These are phyloP conservation scores for Leptodermis oblonga DNA, from an alignment of 257 asterid species.

Conservation along the genomic window DNA sequence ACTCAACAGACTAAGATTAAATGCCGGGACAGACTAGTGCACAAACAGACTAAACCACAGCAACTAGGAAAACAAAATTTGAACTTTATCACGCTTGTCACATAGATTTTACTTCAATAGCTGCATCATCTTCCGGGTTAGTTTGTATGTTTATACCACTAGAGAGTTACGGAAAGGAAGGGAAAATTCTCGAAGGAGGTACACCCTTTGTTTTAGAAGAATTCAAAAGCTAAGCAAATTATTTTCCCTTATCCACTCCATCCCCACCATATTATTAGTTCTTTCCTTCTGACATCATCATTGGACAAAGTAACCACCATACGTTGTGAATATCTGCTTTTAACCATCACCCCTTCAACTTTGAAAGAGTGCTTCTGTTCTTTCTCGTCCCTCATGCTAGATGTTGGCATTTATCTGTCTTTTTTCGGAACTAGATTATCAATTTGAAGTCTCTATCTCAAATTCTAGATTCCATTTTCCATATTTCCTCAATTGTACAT, in stretches of 20 bases:
- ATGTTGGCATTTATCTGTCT: neutral
- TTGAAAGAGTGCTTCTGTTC: neutral
- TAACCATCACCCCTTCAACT: neutral
- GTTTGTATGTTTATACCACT: neutral
- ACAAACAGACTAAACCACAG: neutral
- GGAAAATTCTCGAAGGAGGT: neutral
- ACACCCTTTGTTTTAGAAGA: neutral
- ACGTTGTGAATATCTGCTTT: neutral
- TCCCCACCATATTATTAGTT: neutral
- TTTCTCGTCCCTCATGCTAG: neutral
- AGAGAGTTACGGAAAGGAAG: neutral
- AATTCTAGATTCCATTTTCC: neutral
- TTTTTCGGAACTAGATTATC: neutral
- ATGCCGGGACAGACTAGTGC: neutral
- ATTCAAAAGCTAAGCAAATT: neutral
- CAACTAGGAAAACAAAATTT: neutral
- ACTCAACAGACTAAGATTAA: neutral
- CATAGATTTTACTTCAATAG: neutral
- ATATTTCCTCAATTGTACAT: neutral
- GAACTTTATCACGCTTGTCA: neutral
- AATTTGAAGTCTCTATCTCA: neutral
- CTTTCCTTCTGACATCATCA: neutral
- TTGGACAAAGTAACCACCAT: neutral
- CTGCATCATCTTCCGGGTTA: neutral
- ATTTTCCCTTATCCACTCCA: neutral